These are phyloP conservation scores for Kodamaea restingae DNA, from an alignment of 805 yeast species.

Conservation along the genomic window DNA sequence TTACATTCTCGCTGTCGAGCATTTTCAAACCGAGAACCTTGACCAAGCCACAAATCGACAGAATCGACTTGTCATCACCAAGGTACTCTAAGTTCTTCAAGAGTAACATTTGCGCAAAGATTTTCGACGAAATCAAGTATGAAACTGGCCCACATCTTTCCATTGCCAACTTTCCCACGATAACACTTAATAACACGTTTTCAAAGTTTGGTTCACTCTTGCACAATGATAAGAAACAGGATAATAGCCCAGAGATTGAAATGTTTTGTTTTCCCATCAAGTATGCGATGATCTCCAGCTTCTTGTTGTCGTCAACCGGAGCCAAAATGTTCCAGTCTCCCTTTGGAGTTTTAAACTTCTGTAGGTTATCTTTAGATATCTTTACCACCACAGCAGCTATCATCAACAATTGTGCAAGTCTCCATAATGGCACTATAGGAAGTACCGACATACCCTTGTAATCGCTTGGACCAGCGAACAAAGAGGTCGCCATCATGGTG, in stretches of 20 bases:
- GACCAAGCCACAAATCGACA: conserved; percentile 22
- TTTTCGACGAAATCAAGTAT: not conserved
- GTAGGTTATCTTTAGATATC: not conserved
- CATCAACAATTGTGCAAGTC: conserved; percentile 9
- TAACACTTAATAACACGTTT: conserved; percentile 26
- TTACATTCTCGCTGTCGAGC: conserved; percentile 22
- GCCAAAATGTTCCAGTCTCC: not conserved
- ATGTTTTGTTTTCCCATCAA: not conserved
- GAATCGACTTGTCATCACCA: conserved; percentile 22
- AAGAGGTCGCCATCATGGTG: conserved; percentile 58
- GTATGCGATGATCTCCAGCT: not conserved
- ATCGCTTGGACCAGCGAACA: conserved; percentile 41
- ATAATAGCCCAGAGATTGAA: not conserved
- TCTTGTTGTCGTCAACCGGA: not conserved
- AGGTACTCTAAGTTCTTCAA: conserved; percentile 28
- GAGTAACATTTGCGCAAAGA: conserved; percentile 17
- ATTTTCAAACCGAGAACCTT: conserved; percentile 29
- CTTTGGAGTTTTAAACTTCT: not conserved
- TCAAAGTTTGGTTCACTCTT: conserved; percentile 32
- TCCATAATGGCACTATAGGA: conserved; percentile 28
- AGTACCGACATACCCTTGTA: conserved; percentile 46
- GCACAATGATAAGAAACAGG: conserved; percentile 24
- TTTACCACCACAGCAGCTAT: not conserved
- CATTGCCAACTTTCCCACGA: conserved; percentile 27
- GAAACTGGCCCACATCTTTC: conserved; percentile 10